A percentile compares a stretch with the other conserved stretches of the same genome.
Evolutionary conservation across 495 filamentous ascomycete species (phyloP).

Genomic region (Neurospora sp.): DNA sequence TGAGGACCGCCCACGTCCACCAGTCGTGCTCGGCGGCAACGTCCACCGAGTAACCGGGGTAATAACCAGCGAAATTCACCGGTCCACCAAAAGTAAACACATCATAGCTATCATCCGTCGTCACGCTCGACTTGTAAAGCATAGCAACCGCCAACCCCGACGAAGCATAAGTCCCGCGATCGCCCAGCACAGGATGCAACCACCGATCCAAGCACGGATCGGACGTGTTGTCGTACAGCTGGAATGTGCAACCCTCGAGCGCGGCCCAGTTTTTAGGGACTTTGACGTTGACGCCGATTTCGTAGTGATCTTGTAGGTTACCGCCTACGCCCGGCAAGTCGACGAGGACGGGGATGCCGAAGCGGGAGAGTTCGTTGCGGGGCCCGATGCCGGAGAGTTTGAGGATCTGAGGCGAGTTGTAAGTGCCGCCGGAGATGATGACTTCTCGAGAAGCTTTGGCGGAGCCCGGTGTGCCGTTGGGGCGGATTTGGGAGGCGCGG

Average conservation of each 20-base stretch:
- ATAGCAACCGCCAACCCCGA: slow-evolving; percentile 39
- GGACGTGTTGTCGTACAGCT: slow-evolving; percentile 22
- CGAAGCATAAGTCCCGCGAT: slow-evolving; percentile 40
- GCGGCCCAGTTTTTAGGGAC: slow-evolving; percentile 32
- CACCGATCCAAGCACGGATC: slow-evolving; percentile 45
- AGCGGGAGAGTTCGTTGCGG: slow-evolving; percentile 30
- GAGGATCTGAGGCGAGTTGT: slow-evolving; percentile 54
- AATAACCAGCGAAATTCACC: slow-evolving; percentile 44
- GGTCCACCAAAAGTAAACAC: slow-evolving; percentile 45
- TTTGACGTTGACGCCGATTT: slow-evolving; percentile 39
- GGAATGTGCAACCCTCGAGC: slow-evolving; percentile 38
- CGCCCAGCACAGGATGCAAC: slow-evolving; percentile 24
- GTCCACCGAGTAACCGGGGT: slow-evolving; percentile 29
- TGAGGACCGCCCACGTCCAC: slow-evolving; percentile 43
- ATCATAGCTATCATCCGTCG: slow-evolving; percentile 33
- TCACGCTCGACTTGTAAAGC: slow-evolving; percentile 33
- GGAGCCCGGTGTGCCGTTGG: slow-evolving; percentile 31
- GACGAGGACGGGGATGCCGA: slow-evolving; percentile 40
- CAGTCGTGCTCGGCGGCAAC: slow-evolving; percentile 21
- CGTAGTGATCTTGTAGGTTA: slow-evolving; percentile 61
- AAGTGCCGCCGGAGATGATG: slow-evolving; percentile 51
- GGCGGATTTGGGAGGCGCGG: neutral
- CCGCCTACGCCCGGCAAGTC: slow-evolving; percentile 53
- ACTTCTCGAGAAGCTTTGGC: slow-evolving; percentile 48
- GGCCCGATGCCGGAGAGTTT: slow-evolving; percentile 56